phyloP scores from a whole-genome alignment of 2,329 filamentous ascomycete species.

The Exutisphaerella laricina region DNA sequence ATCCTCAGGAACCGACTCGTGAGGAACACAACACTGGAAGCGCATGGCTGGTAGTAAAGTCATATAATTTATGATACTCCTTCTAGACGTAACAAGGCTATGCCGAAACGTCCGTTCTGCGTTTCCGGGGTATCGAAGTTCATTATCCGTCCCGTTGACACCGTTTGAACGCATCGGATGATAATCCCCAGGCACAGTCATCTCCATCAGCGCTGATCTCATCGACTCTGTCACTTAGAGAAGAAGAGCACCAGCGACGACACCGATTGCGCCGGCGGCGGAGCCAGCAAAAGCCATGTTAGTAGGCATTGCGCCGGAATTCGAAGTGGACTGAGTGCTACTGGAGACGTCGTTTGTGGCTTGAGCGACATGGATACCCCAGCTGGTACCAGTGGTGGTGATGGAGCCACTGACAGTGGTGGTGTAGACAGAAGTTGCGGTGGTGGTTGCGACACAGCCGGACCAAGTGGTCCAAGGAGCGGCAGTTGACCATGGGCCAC shows the following conservation, averaged over 20 bases:
- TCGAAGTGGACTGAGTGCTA: constrained; percentile 12
- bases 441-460: constrained; percentile 31
- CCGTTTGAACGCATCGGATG: not conserved
- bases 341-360: constrained; percentile 16
- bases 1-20: too few relatives aligned
- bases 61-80: not conserved
- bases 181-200: too few relatives aligned
- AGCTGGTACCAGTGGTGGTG: constrained; percentile 25
- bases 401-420: constrained; percentile 26
- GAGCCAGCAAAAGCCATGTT: constrained; percentile 23
- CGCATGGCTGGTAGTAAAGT: too few relatives aligned
- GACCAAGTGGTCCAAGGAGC: constrained; percentile 35
- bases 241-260: constrained; percentile 29
- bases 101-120: not conserved
- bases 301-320: constrained; percentile 22
- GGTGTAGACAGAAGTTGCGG: constrained; percentile 27
- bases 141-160: not conserved
- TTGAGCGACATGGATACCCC: constrained; percentile 29
- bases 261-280: constrained; percentile 28
- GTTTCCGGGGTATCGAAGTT: not conserved
- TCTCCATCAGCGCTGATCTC: not conserved
- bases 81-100: not conserved
- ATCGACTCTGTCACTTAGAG: constrained; percentile 17
- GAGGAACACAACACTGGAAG: too few relatives aligned
- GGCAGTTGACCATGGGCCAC: constrained; percentile 27